Conservation (phyloP, 331 rosid species). For the Quercus phellos region DNA sequence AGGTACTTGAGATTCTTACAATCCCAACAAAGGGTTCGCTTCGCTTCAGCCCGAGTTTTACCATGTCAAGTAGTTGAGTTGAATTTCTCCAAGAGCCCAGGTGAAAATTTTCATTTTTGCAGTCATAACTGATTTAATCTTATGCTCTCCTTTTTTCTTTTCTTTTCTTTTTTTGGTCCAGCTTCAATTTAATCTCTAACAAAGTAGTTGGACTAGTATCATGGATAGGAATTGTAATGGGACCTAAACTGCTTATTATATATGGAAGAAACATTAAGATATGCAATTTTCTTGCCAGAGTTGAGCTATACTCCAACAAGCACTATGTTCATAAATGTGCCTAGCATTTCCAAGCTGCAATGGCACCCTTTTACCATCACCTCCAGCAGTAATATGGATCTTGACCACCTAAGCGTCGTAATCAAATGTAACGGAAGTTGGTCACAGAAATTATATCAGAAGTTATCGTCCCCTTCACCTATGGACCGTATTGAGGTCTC, state of each 20-base stretch:
- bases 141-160: neutral
- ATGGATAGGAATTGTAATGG: too few relatives aligned
- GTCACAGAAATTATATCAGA: conserved; percentile 46
- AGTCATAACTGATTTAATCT: neutral
- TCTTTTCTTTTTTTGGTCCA: too few relatives aligned
- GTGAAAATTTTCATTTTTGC: conserved; percentile 9
- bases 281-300: conserved; percentile 26
- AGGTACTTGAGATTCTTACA: conserved; percentile 51
- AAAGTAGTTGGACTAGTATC: too few relatives aligned
- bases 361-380: conserved; percentile 70
- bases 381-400: conserved; percentile 43
- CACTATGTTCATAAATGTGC: conserved; percentile 49
- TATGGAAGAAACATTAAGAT: neutral
- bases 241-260: too few relatives aligned
- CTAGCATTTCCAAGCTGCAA: conserved; percentile 63
- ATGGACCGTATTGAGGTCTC: conserved; percentile 32
- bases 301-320: conserved; percentile 56
- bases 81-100: conserved; percentile 57
- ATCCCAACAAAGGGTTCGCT: conserved; percentile 34
- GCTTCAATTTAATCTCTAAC: too few relatives aligned
- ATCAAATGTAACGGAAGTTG: conserved; percentile 55
- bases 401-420: conserved; percentile 38
- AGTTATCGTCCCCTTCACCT: conserved; percentile 33
- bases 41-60: conserved; percentile 46
- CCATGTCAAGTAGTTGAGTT: conserved; percentile 55